Base-by-base conservation (phyloP, 371 early-diverging fungal genomes). In the Basidiobolus meristosporus region DNA sequence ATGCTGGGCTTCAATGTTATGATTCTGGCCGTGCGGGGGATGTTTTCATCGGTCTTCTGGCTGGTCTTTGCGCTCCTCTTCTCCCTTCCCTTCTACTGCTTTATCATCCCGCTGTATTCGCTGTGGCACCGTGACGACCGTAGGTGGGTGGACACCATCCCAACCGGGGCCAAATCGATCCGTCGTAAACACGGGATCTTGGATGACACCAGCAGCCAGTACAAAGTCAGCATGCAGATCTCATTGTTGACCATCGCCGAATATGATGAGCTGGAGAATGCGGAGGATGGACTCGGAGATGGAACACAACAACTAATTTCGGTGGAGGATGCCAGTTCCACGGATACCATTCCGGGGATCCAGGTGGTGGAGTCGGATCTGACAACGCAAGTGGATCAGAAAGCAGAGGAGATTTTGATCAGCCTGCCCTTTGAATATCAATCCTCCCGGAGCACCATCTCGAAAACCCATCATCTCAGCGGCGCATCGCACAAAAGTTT, bases 111-210 rank as follows among this genome's bases (percentile, higher is more conserved):
- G 3, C 45, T 88, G 42, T 88, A 86, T 48, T 64, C 86, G 19
- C 90, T 85, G 81, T 91, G 90, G 90, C 88, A 90, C 60, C 86
- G 92, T 62, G 92, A 96, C 53, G 93, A 93, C 52, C 90, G 92
- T 53, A 86, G 87, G 1, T 95, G 97, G 95, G 98, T 96, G 55
- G 89, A 90, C 54, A 95, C 97, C 12, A 81, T 95, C 51, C 51
- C 78, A 30, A 26, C 26, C 26, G 9, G 26, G 3, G 26, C 26
- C 26, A 26, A 26, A 9, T 26, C 26, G 9, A 26, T 26, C 5
- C 26, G 85, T 85, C 1, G 61, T 77, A 6, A 87, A 77, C 78
- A 74, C 14, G 74, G 73, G 18, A 36, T 19, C 19, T 16, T 21
- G 21, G 21, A 19, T 19, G 21, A 17, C 26, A 26, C 26, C 9